Conservation (phyloP, 257 asterid genomes). For the Voacanga thouarsii region DNA sequence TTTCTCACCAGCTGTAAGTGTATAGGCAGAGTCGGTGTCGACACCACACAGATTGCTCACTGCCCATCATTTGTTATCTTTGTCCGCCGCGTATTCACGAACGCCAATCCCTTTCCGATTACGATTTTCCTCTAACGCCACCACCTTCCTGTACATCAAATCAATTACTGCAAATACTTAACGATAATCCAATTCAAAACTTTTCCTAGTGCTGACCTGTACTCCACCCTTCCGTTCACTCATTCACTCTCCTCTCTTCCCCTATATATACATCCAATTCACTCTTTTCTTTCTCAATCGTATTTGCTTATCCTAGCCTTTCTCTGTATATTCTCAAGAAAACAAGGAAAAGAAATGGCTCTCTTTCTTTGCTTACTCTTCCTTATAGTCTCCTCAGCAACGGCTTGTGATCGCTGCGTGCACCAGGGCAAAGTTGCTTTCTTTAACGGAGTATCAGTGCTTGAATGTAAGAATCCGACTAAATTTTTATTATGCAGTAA, state of each 20-base stretch:
- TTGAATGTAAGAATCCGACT: slow-evolving; percentile 42
- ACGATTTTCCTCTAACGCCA: not conserved
- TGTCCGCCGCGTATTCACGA: slow-evolving; percentile 10
- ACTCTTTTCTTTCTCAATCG: not conserved
- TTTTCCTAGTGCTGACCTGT: slow-evolving; percentile 8
- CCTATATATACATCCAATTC: not conserved
- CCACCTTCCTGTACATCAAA: not conserved
- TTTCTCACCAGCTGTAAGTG: slow-evolving; percentile 17
- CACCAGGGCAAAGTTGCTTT: slow-evolving; percentile 51
- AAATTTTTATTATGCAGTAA: not conserved
- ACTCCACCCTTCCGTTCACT: not conserved
- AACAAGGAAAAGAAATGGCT: not conserved
- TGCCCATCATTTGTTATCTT: not conserved
- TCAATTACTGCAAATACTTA: not conserved
- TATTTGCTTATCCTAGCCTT: not conserved
- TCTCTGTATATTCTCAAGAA: not conserved
- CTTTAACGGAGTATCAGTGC: slow-evolving; percentile 47
- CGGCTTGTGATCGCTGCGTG: slow-evolving; percentile 69
- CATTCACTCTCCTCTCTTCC: not conserved
- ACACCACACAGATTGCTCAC: not conserved
- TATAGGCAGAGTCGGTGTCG: slow-evolving; percentile 8
- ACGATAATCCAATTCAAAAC: slow-evolving; percentile 6
- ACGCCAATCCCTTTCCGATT: slow-evolving; percentile 2
- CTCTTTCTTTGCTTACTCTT: slow-evolving; percentile 23
- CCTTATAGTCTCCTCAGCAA: slow-evolving; percentile 39